A percentile compares a stretch with the other conserved stretches of the same genome.
Conservation (phyloP, 371 early-diverging fungal genomes). For the Mucor circinelloides region DNA sequence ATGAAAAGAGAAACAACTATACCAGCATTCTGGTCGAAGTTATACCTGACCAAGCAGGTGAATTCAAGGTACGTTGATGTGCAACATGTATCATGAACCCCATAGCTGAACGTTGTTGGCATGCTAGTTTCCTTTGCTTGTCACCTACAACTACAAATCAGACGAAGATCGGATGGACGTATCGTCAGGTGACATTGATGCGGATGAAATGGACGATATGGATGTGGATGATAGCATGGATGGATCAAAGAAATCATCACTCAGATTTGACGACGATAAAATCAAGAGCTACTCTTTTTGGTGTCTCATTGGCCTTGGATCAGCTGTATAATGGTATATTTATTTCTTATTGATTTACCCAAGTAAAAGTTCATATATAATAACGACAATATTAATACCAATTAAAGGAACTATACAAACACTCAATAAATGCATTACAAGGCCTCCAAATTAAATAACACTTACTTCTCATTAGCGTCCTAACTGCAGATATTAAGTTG, state of each 20-base stretch:
- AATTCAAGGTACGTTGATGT: conserved; percentile 46
- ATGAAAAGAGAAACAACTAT: conserved; percentile 62
- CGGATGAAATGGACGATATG: conserved; percentile 37
- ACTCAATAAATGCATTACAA: background rate
- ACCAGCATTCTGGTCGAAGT: conserved; percentile 65
- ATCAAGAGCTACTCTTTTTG: conserved; percentile 63
- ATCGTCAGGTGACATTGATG: conserved; percentile 50
- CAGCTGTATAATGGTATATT: conserved; percentile 15
- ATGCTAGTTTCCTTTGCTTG: conserved; percentile 65
- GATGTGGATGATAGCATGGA: conserved; percentile 28
- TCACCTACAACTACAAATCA: conserved; percentile 62
- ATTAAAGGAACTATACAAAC: conserved; percentile 77
- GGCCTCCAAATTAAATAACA: background rate
- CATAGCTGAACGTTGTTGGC: too few relatives aligned
- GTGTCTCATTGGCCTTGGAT: conserved; percentile 67
- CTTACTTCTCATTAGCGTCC: conserved; percentile 91
- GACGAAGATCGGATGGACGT: conserved; percentile 57
- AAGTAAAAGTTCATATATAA: conserved; percentile 81
- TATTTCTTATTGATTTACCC: conserved; percentile 52
- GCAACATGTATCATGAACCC: background rate
- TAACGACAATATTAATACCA: conserved; percentile 79
- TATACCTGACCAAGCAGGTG: conserved; percentile 49
- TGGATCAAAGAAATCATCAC: conserved; percentile 35
- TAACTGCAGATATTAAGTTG: conserved; percentile 88
- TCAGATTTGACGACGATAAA: conserved; percentile 42